phyloP scores from a whole-genome alignment of 495 filamentous ascomycete species.

The Daldinia bambusicola region DNA sequence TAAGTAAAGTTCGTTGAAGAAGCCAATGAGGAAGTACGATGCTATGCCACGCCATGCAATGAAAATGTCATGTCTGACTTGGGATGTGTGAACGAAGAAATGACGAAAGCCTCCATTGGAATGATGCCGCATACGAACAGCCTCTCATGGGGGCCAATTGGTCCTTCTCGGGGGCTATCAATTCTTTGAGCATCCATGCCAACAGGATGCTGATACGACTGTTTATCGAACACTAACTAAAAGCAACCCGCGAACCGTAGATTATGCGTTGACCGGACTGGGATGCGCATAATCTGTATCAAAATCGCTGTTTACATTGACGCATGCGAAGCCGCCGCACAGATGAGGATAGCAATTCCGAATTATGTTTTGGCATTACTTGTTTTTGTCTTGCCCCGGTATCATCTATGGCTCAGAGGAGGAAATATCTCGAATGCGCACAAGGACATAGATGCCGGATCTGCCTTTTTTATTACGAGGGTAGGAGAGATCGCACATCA shows the following conservation, averaged over 20 bases:
- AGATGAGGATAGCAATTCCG: constrained; percentile 19
- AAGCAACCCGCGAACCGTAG: not conserved
- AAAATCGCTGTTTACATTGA: constrained; percentile 6
- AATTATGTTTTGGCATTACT: constrained; percentile 1
- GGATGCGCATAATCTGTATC: constrained; percentile 32
- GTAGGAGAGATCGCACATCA: not conserved
- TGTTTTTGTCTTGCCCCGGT: not conserved
- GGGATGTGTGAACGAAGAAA: constrained; percentile 8
- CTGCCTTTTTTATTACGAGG: no score
- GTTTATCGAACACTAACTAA: not conserved
- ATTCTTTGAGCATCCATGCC: constrained; percentile 5
- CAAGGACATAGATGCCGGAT: no score
- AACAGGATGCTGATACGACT: not conserved
- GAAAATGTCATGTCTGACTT: constrained; percentile 12
- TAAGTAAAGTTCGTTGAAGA: not conserved
- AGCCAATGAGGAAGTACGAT: not conserved
- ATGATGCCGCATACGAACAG: constrained; percentile 7
- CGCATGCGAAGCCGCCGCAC: constrained; percentile 37
- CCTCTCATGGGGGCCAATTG: no score
- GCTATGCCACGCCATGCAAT: not conserved
- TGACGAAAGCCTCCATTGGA: constrained; percentile 16
- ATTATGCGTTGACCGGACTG: not conserved
- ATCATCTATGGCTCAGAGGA: no score
- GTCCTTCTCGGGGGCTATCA: constrained; percentile 9
- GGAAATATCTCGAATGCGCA: no score